These are phyloP conservation scores for Xenoacremonium recifei DNA, from an alignment of 2,329 filamentous ascomycete genomes.

Conservation along the genomic window DNA sequence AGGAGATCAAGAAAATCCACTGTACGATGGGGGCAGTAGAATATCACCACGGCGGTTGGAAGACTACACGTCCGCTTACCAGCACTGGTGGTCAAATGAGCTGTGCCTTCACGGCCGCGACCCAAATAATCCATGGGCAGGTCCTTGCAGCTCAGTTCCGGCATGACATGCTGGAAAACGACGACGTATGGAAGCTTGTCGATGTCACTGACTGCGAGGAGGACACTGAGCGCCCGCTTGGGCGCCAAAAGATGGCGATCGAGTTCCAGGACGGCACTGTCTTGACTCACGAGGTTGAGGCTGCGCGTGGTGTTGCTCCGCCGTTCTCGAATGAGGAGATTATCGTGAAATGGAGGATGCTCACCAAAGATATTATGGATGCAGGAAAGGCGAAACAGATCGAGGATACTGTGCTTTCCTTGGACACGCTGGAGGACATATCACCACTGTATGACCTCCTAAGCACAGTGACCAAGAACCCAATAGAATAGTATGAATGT, in stretches of 20 bases:
- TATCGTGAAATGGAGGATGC: background rate
- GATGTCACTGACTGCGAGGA: slow-evolving; percentile 16
- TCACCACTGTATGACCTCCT: no score
- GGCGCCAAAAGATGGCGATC: background rate
- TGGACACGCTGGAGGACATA: background rate
- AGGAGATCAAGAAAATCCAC: background rate
- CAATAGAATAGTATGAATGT: no score
- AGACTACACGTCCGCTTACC: slow-evolving; percentile 30
- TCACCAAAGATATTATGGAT: background rate
- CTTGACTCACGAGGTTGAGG: background rate
- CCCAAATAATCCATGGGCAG: slow-evolving; percentile 35
- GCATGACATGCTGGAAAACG: slow-evolving; percentile 29
- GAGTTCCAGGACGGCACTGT: background rate
- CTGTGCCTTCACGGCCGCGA: slow-evolving; percentile 32
- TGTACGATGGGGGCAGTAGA: slow-evolving; percentile 10
- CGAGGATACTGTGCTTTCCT: background rate
- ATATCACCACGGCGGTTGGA: slow-evolving; percentile 37
- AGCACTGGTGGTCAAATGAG: slow-evolving; percentile 39
- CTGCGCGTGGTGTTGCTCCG: background rate
- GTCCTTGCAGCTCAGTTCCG: slow-evolving; percentile 34
- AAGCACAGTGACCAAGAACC: no score
- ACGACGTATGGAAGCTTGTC: slow-evolving; percentile 34
- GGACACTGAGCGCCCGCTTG: background rate
- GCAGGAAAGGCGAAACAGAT: background rate
- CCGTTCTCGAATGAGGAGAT: background rate